Percentiles rank a stretch among this genome's conserved stretches.
Conservation (phyloP, 306 rosid genomes). For the Dryas alaskensis region DNA sequence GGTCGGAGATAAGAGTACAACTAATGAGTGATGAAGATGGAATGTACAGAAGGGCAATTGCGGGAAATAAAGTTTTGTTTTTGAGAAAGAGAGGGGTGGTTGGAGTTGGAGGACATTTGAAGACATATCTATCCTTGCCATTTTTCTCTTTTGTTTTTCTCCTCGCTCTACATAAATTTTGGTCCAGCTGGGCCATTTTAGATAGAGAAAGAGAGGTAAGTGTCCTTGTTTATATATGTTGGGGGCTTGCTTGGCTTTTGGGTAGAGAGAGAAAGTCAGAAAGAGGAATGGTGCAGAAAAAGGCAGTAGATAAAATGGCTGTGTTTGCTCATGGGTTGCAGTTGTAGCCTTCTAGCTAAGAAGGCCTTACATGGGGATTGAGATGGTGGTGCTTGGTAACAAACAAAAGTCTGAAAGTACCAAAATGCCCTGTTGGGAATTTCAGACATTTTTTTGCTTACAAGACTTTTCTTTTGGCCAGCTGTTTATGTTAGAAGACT, state of each 20-base stretch:
- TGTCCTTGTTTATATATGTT: not conserved
- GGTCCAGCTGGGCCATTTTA: conserved; percentile 36
- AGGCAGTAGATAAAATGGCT: conserved; percentile 26
- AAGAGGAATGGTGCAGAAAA: conserved; percentile 16
- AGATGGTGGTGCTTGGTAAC: not conserved
- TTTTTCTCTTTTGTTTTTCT: conserved; percentile 19
- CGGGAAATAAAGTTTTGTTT: conserved; percentile 27
- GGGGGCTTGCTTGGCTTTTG: conserved; percentile 8
- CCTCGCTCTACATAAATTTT: conserved; percentile 14
- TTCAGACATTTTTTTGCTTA: not conserved
- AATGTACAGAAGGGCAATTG: conserved; percentile 41
- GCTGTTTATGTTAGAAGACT: too few species aligned
- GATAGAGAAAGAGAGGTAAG: conserved; percentile 22
- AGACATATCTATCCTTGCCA: conserved; percentile 28
- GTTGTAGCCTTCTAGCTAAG: not conserved
- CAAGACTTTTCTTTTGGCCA: too few species aligned
- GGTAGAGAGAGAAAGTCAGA: not conserved
- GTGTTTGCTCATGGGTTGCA: conserved; percentile 2
- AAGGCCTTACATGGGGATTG: not conserved
- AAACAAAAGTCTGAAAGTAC: not conserved
- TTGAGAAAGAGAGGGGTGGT: conserved; percentile 25
- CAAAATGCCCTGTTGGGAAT: not conserved
- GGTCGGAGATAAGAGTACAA: conserved; percentile 25
- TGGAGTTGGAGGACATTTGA: conserved; percentile 34
- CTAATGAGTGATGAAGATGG: conserved; percentile 30